Base-by-base conservation (phyloP, 2,329 filamentous ascomycete species). In the Paraphoma sp. region DNA sequence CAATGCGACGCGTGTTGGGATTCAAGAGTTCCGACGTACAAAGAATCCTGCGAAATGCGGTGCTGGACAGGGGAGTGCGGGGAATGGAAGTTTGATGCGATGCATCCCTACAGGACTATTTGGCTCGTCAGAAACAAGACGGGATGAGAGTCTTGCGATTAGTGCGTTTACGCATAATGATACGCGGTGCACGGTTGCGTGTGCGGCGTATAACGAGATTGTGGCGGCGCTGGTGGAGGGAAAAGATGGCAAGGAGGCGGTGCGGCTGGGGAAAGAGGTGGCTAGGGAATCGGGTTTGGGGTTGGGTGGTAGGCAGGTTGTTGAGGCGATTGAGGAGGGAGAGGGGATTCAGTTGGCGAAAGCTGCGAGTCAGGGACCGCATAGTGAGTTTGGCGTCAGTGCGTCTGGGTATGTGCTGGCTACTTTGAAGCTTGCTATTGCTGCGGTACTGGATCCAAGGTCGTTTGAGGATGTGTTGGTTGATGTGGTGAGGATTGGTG, bases 61-160 rank as follows among this genome's bases (percentile, higher is more conserved):
- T 4, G 78, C 78, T 0, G 81, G 80, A 0, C 45, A 59, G 2
- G 79, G 76, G 3, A 63, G 61, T 6, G 77, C 78, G 0, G 81
- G 81, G 12, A 82, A 83, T 51, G 80, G 81, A 4, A 80, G 76
- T 36, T 61, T 83, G 57, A 83, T 83, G 81, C 73, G 81, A 3
- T 83, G 81, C 57, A 70, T 83, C 1, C 76, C 81, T 0, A 82
- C 80, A 0, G 81, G 69, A 0, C 61, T 82, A 12, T 81, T 83
- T 48, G 70, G 73, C 30, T 17, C 12, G 0, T 70, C 47, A 1
- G 61, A 68, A 1, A 66, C 55, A 28, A 40, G 62, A 18, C 60
- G 80, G 1, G 57, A 64, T 12, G 57, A 71, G 31, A 58, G 51
- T 1, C 58, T 61, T 45, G 62, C 51, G 23, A 70, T 70, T 10